Percentiles rank a stretch among this genome's conserved stretches.
These are phyloP conservation scores for Vitis rupestris DNA, from an alignment of 164 flowering plant species.

Conservation along the genomic window DNA sequence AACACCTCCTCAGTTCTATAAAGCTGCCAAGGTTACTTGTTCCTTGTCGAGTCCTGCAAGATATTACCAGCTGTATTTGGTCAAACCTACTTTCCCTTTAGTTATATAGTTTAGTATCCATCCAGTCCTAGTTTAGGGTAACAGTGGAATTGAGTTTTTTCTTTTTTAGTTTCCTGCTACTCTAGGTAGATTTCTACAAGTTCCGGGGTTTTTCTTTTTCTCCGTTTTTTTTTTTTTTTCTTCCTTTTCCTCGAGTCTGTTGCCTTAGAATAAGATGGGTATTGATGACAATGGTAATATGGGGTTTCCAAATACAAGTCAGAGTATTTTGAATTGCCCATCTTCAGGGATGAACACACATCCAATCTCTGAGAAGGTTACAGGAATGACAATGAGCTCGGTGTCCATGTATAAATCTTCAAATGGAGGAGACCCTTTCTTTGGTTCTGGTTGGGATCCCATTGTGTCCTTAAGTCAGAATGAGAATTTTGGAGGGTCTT, in stretches of 20 bases:
- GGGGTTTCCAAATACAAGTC: constrained; percentile 46
- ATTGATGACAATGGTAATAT: constrained; percentile 43
- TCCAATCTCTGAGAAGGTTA: constrained; percentile 32
- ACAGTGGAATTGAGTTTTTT: constrained; percentile 23
- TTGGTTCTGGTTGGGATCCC: constrained; percentile 74
- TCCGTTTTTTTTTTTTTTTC: too few species aligned
- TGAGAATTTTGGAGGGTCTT: constrained; percentile 46
- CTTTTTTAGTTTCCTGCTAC: too few species aligned
- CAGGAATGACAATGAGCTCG: constrained; percentile 38
- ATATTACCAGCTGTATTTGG: constrained; percentile 49
- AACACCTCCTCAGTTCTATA: constrained; percentile 46
- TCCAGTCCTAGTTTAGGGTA: constrained; percentile 16
- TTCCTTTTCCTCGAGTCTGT: background rate
- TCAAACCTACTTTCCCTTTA: constrained; percentile 58
- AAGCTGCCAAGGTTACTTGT: constrained; percentile 79
- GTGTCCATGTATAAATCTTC: constrained; percentile 38
- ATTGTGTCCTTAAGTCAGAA: constrained; percentile 50
- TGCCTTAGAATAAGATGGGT: constrained; percentile 37
- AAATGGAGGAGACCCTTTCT: constrained; percentile 43
- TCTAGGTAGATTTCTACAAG: background rate
- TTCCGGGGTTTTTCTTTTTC: constrained; percentile 1
- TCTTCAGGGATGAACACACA: constrained; percentile 36
- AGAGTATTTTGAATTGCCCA: constrained; percentile 29
- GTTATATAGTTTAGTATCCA: constrained; percentile 16
- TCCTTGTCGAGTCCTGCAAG: constrained; percentile 87